Evolutionary conservation across 2,329 filamentous ascomycete species (phyloP).

Genomic region (Cephalotrichum gorgonifer): DNA sequence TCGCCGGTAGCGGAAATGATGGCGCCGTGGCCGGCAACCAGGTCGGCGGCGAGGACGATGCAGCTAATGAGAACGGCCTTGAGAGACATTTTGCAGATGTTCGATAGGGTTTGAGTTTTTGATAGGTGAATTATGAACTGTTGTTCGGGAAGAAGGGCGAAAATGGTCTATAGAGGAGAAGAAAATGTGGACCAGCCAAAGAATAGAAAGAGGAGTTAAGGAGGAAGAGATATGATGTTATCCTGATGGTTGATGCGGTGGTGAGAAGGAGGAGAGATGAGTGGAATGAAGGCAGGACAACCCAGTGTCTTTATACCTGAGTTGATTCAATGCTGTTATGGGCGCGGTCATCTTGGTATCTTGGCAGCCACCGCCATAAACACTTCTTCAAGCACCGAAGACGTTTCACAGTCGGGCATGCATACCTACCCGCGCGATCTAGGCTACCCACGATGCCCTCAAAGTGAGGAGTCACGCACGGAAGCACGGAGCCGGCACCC

Average conservation of each 20-base stretch:
- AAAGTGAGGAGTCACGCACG: no score
- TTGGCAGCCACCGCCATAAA: not conserved
- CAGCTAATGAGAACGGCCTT: constrained; percentile 27
- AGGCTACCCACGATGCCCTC: no score
- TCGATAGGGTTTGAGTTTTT: not conserved
- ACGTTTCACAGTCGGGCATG: no score
- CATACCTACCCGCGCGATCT: no score
- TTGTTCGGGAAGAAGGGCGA: not conserved
- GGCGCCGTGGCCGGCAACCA: constrained; percentile 50
- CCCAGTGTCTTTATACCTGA: not conserved
- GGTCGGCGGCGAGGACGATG: constrained; percentile 40
- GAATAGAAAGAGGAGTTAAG: not conserved
- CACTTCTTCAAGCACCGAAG: no score
- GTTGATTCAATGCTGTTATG: not conserved
- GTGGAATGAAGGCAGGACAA: not conserved
- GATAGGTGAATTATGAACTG: not conserved
- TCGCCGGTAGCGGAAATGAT: constrained; percentile 49
- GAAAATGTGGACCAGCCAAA: constrained; percentile 3
- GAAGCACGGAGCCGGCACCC: no score
- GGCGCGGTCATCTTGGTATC: not conserved
- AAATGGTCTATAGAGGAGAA: not conserved
- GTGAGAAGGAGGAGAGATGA: not conserved
- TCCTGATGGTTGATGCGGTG: not conserved
- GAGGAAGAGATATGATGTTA: not conserved
- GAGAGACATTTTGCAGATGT: constrained; percentile 16